phyloP scores from a whole-genome alignment of 352 stramenopile species.

The Albugo candida region DNA sequence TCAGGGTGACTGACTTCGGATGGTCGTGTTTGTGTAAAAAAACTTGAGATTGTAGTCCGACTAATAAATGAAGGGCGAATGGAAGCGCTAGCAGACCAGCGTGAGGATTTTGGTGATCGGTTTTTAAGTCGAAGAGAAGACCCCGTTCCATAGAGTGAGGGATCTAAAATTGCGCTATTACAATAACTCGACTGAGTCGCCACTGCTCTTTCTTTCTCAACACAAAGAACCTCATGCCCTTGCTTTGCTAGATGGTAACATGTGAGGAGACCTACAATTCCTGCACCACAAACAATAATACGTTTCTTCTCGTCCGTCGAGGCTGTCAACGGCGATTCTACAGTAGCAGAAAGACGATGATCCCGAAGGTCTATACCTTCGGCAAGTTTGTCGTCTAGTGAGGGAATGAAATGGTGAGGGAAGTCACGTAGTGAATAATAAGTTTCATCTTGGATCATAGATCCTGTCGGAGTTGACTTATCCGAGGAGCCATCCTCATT shows the following conservation, averaged over 20 bases:
- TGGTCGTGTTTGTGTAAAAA: background rate
- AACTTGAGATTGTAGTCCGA: background rate
- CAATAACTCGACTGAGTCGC: constrained; percentile 65
- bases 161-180: constrained; percentile 69
- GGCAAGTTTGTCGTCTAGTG: no score
- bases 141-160: constrained; percentile 64
- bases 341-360: no score
- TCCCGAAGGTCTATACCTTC: no score
- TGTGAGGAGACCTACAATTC: constrained; percentile 67
- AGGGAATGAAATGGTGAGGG: no score
- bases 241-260: constrained; percentile 75
- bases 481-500: no score
- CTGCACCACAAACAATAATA: constrained; percentile 71
- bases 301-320: constrained; percentile 27
- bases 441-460: no score
- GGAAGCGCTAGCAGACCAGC: no score
- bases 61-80: background rate
- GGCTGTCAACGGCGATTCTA: constrained; percentile 2
- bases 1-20: background rate
- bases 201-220: constrained; percentile 63
- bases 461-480: no score
- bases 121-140: constrained; percentile 40
- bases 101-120: background rate
- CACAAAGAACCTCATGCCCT: constrained; percentile 70
- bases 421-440: no score